Percentiles rank a stretch among this genome's conserved stretches.
Evolutionary conservation across 345 rosid species (phyloP).

Genomic region (Durio zibethinus): DNA sequence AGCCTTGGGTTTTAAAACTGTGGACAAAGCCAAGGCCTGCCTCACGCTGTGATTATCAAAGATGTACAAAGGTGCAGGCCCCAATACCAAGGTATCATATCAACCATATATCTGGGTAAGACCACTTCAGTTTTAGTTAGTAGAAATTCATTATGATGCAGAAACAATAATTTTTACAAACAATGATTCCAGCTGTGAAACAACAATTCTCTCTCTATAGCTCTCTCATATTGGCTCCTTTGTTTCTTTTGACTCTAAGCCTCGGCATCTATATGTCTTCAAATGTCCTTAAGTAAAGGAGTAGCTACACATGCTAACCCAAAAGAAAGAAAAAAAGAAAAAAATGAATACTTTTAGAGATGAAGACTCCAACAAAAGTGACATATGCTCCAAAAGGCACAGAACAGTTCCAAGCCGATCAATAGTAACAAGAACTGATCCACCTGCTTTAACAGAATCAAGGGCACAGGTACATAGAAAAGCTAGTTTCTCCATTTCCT

Average conservation of each 20-base stretch:
- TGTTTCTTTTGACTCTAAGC: not conserved
- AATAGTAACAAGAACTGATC: constrained; percentile 67
- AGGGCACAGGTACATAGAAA: constrained; percentile 60
- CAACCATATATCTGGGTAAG: not conserved
- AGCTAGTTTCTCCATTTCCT: constrained; percentile 66
- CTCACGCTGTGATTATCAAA: not conserved
- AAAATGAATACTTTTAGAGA: constrained; percentile 34
- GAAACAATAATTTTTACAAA: not conserved
- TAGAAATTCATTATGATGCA: not conserved
- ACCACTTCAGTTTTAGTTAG: not conserved
- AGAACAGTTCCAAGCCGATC: constrained; percentile 52
- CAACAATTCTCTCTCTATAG: not conserved
- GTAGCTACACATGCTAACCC: not conserved
- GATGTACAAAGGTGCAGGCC: not conserved
- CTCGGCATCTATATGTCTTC: not conserved
- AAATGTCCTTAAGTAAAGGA: not conserved
- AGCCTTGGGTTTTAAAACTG: not conserved
- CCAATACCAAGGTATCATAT: not conserved
- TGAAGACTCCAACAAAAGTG: constrained; percentile 49
- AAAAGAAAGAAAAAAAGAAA: constrained; percentile 16
- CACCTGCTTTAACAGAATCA: constrained; percentile 67
- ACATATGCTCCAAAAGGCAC: constrained; percentile 65
- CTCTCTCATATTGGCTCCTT: not conserved
- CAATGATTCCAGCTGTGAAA: not conserved
- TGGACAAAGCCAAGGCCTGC: not conserved